Conservation (phyloP, 1,284 basidiomycete genomes). For the Athelia psychrophila region DNA sequence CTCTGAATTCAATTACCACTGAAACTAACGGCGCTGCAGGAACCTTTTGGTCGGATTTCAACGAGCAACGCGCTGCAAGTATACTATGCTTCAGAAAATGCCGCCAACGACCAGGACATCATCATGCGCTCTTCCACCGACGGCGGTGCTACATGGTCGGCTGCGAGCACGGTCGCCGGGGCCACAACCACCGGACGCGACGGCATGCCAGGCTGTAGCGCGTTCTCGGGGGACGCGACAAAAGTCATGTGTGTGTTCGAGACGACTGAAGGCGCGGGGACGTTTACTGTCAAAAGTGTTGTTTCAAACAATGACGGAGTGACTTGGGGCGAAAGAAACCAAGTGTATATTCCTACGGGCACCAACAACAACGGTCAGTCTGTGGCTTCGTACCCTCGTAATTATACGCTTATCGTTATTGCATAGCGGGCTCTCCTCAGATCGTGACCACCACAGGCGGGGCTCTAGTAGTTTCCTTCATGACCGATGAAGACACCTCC, state of each 20-base stretch:
- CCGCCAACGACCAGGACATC: conserved; percentile 19
- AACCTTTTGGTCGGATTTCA: conserved; percentile 18
- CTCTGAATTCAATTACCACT: too few relatives aligned
- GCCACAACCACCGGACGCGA: conserved; percentile 17
- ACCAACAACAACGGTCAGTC: conserved; percentile 3
- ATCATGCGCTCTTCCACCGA: conserved; percentile 20
- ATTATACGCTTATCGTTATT: neutral
- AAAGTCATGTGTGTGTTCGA: conserved; percentile 17
- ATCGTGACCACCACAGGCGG: conserved; percentile 11
- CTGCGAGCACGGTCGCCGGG: conserved; percentile 15
- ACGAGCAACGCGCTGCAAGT: conserved; percentile 15
- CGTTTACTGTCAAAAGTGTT: conserved; percentile 18
- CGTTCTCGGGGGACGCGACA: conserved; percentile 5
- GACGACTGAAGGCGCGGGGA: conserved; percentile 14
- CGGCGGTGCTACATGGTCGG: conserved; percentile 17
- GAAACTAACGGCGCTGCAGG: conserved; percentile 8
- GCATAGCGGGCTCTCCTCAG: conserved; percentile 15
- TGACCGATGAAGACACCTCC: conserved; percentile 21
- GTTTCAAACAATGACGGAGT: conserved; percentile 16
- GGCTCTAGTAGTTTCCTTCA: conserved; percentile 19
- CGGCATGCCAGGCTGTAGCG: conserved; percentile 19
- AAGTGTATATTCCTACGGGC: conserved; percentile 14
- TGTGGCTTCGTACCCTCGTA: neutral
- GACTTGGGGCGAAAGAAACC: conserved; percentile 7
- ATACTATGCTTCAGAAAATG: conserved; percentile 20